Base-by-base conservation (phyloP, 768 basidiomycete species). In the Phylloporus scabripes region DNA sequence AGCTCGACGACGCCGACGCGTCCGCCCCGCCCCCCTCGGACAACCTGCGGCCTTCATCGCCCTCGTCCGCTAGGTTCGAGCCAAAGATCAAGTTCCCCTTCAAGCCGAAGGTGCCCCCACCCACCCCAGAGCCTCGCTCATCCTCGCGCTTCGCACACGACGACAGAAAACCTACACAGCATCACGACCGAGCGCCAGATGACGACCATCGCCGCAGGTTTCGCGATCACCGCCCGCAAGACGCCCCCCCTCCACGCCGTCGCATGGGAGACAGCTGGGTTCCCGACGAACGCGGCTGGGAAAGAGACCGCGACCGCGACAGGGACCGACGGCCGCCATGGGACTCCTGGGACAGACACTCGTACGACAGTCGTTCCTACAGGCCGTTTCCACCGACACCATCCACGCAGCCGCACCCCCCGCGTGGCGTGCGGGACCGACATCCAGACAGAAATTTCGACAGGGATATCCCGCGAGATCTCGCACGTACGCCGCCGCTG, bases 41-140 rank as follows among this genome's bases (percentile, higher is more conserved):
- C 49, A 44, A 32, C 36, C 56, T 67, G n/a, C 54, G 67, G 0
- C 72, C 74, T 56, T 66, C 73, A 42, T 58, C 57, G 18, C 59
- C 53, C 11, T 58, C 57, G 17, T 59, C 53, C 2, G 28, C 10
- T 17, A 79, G 62, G 57, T 69, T 63, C 44, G 59, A 61, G 42
- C 41, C 70, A 17, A 81, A 78, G 60, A 76, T 87, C 20, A 79
- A 83, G 8, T 89, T 87, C 66, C 88, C 88, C 1, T 89, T 90
- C 72, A 90, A 89, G 68, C 62, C 76, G 17, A 67, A 57, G 71
- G 23, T 4, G 0, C 1, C 12, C 5, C 26, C 8, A 5, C 8
- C 40, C 1, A 37, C 45, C n/a, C n/a, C 33, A 15, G 59, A 61
- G 20, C n/a, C 39, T 5, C 57, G 66, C 69, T 46, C 42, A 7